A percentile compares a stretch with the other conserved stretches of the same genome.
These are phyloP conservation scores for Leishmania amazonensis DNA, from an alignment of 208 protist species.

Conservation along the genomic window DNA sequence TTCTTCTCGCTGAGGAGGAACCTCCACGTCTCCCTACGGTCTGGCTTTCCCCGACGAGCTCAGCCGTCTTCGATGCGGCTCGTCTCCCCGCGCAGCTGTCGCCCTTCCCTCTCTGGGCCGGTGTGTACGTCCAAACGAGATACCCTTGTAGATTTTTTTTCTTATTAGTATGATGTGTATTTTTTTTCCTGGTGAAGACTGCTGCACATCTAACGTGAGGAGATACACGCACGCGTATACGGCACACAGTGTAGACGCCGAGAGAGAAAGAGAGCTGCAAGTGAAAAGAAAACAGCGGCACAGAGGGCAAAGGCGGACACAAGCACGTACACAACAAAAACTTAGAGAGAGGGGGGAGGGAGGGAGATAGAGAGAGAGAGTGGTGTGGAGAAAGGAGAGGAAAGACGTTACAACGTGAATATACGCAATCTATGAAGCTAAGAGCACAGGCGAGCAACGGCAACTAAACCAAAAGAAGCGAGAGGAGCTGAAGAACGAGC, in stretches of 20 bases:
- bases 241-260: too few relatives aligned
- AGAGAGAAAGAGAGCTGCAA: too few relatives aligned
- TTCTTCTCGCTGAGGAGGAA: not conserved
- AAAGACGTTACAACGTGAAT: too few relatives aligned
- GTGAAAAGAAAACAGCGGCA: too few relatives aligned
- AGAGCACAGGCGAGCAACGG: too few relatives aligned
- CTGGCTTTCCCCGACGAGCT: not conserved
- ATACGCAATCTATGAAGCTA: too few relatives aligned
- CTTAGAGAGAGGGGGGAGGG: too few relatives aligned
- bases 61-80: not conserved
- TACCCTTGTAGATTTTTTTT: not conserved
- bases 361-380: too few relatives aligned
- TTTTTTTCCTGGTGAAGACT: not conserved
- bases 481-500: too few relatives aligned
- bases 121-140: not conserved
- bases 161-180: not conserved
- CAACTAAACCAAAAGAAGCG: too few relatives aligned
- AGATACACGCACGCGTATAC: not conserved
- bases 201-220: not conserved
- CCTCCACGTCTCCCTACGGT: not conserved
- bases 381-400: too few relatives aligned
- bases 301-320: not conserved
- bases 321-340: not conserved
- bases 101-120: not conserved
- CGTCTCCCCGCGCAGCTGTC: not conserved